Conservation (phyloP, 495 filamentous ascomycete genomes). For the Podospora pseudocomata region DNA sequence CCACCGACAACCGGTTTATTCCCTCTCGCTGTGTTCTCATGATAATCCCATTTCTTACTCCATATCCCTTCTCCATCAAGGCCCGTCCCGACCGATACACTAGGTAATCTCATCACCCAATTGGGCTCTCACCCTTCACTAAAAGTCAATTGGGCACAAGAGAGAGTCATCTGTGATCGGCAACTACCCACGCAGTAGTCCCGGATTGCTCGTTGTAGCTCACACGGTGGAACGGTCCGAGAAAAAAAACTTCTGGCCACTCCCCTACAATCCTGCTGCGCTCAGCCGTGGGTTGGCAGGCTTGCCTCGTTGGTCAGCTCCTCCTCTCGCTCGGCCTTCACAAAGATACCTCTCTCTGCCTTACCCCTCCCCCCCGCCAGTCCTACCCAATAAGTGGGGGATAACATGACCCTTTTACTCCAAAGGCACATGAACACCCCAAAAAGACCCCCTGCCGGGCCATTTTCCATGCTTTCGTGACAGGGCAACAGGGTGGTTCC, state of each 20-base stretch:
- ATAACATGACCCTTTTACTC: slow-evolving; percentile 21
- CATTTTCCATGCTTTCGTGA: background rate
- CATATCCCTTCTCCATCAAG: background rate
- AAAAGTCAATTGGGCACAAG: slow-evolving; percentile 12
- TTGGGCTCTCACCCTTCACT: background rate
- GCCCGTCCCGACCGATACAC: background rate
- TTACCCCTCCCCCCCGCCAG: background rate
- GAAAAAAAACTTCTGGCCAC: slow-evolving; percentile 1
- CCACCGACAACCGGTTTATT: background rate
- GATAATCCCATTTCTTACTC: background rate
- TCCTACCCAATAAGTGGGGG: slow-evolving; percentile 16
- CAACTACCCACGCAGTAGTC: slow-evolving; percentile 7
- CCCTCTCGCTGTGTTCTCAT: background rate
- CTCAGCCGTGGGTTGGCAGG: background rate
- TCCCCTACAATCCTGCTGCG: background rate
- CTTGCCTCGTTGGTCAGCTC: background rate
- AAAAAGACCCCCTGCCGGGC: background rate
- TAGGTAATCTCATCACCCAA: background rate
- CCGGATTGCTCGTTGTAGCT: slow-evolving; percentile 10
- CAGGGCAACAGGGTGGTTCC: background rate
- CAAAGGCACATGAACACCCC: background rate
- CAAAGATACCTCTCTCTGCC: no score
- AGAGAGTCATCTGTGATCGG: slow-evolving; percentile 7
- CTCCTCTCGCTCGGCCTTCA: no score
- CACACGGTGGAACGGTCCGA: slow-evolving; percentile 19